Base-by-base conservation (phyloP, 2,329 filamentous ascomycete genomes). In the Colletotrichum godetiae region DNA sequence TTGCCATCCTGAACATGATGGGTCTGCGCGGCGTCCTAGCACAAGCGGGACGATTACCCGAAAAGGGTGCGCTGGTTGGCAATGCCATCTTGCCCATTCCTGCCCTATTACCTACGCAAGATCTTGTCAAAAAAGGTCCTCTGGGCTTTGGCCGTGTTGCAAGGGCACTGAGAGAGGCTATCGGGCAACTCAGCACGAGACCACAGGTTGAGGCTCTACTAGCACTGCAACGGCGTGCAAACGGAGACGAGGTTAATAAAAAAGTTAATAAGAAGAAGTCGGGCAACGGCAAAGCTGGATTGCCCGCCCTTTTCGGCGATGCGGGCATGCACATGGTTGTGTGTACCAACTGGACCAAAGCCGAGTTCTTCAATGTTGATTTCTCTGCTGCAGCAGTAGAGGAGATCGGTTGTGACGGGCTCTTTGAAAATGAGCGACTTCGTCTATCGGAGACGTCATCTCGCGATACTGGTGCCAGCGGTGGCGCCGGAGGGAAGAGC, bases 341-440 rank as follows among this genome's bases (percentile, higher is more conserved):
- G 27, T 69, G 63, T 49, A 72, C 74, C 6, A 78, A 77, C 69
- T 78, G 76, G 76, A 67, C 58, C 68, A 76, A 78, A 68, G 75
- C 75, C 5, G 66, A 64, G 22, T 61, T 78, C 59, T 78, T 72
- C 66, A 67, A 75, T 5, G 55, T 67, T 7, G 65, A 67, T 56
- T 67, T 67, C 65, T 58, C 52, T 15, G 55, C 56, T 24, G 65
- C 65, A 12, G 37, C 35, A 8, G 42, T 67, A 13, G n/a, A 59
- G 10, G 57, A 59, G 57, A 59, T 59, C 15, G 57, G 57, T 15
- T 59, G 57, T 59, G 57, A 59, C n/a, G 57, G 57, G 13, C 57
- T 59, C 22, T 59, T 33, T 22, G 57, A 59, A 1, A 35, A 37
- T 11, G 57, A 59, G 33, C 57, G 57, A 24, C 33, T 37, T 27